Conservation (phyloP, 169 alveolate species). For the Plasmodium adleri region DNA sequence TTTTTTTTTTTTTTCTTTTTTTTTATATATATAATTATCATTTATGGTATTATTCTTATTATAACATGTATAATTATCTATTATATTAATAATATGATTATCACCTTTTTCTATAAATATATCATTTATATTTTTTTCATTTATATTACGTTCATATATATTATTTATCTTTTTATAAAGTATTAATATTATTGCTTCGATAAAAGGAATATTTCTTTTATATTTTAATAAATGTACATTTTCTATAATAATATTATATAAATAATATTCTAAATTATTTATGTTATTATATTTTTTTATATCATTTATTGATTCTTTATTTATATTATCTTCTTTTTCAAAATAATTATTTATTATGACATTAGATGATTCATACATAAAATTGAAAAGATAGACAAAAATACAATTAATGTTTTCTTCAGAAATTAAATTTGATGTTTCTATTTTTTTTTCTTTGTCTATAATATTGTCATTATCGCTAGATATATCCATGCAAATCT, state of each 20-base stretch:
- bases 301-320: constrained; percentile 16
- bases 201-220: constrained; percentile 27
- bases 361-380: constrained; percentile 47
- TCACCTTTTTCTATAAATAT: not conserved
- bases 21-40: constrained; percentile 32
- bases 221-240: constrained; percentile 38
- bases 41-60: not conserved
- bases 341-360: constrained; percentile 45
- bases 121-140: not conserved
- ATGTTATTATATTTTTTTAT: constrained; percentile 63
- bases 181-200: constrained; percentile 45
- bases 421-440: not conserved
- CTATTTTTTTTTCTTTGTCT: not conserved
- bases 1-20: constrained; percentile 7
- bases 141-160: not conserved
- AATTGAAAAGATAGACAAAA: constrained; percentile 35
- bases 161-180: constrained; percentile 32
- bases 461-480: not conserved
- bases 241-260: constrained; percentile 28
- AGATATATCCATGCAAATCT: not conserved
- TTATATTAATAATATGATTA: constrained; percentile 54
- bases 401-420: constrained; percentile 57
- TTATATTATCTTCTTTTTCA: constrained; percentile 39
- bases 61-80: constrained; percentile 12
- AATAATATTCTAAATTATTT: constrained; percentile 27